Percentiles rank a stretch among this genome's conserved stretches.
Conservation (phyloP, 768 basidiomycete genomes). For the Lactifluus hygrophoroides region DNA sequence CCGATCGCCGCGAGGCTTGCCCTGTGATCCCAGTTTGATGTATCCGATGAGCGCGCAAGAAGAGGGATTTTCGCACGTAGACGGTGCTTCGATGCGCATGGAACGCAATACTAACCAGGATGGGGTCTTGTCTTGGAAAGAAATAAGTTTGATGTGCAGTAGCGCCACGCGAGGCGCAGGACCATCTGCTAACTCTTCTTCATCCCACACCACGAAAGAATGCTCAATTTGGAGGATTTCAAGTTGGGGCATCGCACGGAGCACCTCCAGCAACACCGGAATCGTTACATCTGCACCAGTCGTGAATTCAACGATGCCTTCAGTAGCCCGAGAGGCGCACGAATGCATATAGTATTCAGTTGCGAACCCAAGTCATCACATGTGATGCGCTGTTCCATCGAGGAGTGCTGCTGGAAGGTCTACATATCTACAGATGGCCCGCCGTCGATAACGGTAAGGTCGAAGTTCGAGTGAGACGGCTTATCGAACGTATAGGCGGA, state of each 20-base stretch:
- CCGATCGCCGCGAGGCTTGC: background rate
- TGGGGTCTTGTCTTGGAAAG: conserved; percentile 11
- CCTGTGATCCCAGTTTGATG: conserved; percentile 9
- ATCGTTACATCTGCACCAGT: conserved; percentile 3
- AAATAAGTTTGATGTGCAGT: background rate
- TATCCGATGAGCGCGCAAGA: conserved; percentile 14
- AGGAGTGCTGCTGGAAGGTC: conserved; percentile 4
- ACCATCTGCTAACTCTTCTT: background rate
- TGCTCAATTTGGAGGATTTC: conserved; percentile 6
- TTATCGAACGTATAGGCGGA: conserved; percentile 7
- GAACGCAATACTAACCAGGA: conserved; percentile 6
- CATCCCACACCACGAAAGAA: conserved; percentile 11
- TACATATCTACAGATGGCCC: conserved; percentile 1
- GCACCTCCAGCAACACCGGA: background rate
- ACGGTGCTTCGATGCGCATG: background rate
- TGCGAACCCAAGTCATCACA: conserved; percentile 4
- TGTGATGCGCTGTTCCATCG: conserved; percentile 1
- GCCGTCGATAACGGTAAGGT: conserved; percentile 2
- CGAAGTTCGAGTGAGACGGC: conserved; percentile 5
- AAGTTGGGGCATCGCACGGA: no score
- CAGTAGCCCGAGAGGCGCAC: conserved; percentile 11
- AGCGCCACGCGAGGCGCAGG: background rate
- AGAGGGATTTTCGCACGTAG: conserved; percentile 10
- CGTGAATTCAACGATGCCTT: conserved; percentile 4
- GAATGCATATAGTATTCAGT: conserved; percentile 6